Evolutionary conservation across 2,329 filamentous ascomycete genomes (phyloP).

Genomic region (Scedosporium minutisporum): DNA sequence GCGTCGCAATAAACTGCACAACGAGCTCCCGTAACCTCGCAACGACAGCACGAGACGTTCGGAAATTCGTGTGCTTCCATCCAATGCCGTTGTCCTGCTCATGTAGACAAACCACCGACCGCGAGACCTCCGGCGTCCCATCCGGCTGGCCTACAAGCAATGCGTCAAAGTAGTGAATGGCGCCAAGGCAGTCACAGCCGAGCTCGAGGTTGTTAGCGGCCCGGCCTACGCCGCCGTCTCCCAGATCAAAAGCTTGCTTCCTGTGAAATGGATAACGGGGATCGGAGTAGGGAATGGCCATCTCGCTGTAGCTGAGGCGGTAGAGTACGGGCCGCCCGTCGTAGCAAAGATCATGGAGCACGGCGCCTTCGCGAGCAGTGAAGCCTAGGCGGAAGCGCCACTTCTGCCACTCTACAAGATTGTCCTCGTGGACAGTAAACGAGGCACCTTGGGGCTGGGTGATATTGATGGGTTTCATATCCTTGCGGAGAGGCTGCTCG

Average conservation of each 20-base stretch:
- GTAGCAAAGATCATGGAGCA: conserved; percentile 61
- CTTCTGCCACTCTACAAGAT: conserved; percentile 51
- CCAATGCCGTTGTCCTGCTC: conserved; percentile 62
- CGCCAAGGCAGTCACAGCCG: conserved; percentile 62
- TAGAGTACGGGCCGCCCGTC: conserved; percentile 57
- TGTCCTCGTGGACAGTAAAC: conserved; percentile 45
- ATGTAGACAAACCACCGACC: conserved; percentile 57
- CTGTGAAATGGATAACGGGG: conserved; percentile 55
- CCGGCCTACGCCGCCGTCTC: conserved; percentile 57
- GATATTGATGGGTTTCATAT: conserved; percentile 62
- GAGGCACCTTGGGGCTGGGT: conserved; percentile 60
- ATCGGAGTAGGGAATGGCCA: conserved; percentile 61
- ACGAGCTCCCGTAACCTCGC: conserved; percentile 53
- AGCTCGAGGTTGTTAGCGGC: conserved; percentile 59
- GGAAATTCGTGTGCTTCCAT: conserved; percentile 63
- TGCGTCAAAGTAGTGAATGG: conserved; percentile 54
- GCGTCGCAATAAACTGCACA: conserved; percentile 58
- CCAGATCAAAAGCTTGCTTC: conserved; percentile 65
- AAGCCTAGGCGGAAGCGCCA: conserved; percentile 62
- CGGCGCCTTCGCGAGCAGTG: conserved; percentile 60
- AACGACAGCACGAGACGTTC: conserved; percentile 52
- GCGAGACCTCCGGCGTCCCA: conserved; percentile 40
- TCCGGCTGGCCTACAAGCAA: conserved; percentile 37
- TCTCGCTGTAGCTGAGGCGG: conserved; percentile 57
- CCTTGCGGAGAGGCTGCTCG: conserved; percentile 33